Evolutionary conservation across 148 eudicot species (phyloP).

Genomic region (Hydrangea macrophylla): DNA sequence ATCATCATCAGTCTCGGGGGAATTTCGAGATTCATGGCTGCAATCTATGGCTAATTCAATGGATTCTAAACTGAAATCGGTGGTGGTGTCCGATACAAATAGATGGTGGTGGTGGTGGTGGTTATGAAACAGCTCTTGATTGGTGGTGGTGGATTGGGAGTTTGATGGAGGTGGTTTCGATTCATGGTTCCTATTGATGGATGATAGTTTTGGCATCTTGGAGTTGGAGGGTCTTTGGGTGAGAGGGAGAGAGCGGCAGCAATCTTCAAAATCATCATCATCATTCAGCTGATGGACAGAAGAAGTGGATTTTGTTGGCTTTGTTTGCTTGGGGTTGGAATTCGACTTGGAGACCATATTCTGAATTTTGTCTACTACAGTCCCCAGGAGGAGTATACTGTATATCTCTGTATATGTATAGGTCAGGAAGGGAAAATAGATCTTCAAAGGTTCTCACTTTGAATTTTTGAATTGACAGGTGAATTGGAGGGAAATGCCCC

Average conservation of each 20-base stretch:
- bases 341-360: background rate
- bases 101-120: background rate
- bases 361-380: background rate
- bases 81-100: background rate
- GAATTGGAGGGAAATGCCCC: background rate
- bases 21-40: background rate
- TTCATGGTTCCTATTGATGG: constrained; percentile 19
- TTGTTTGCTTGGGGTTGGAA: background rate
- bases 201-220: background rate
- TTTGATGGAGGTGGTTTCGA: constrained; percentile 7
- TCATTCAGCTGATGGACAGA: background rate
- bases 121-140: too few relatives aligned
- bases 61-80: constrained; percentile 25
- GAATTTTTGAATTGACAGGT: background rate
- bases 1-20: background rate
- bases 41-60: constrained; percentile 23
- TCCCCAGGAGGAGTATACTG: background rate
- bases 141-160: background rate
- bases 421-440: background rate
- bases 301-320: background rate
- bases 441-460: background rate
- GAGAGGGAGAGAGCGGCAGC: constrained; percentile 15
- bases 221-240: constrained; percentile 20
- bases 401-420: background rate
- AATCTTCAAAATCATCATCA: constrained; percentile 31